Conservation (phyloP, 306 rosid species). For the Lathyrus sativus region DNA sequence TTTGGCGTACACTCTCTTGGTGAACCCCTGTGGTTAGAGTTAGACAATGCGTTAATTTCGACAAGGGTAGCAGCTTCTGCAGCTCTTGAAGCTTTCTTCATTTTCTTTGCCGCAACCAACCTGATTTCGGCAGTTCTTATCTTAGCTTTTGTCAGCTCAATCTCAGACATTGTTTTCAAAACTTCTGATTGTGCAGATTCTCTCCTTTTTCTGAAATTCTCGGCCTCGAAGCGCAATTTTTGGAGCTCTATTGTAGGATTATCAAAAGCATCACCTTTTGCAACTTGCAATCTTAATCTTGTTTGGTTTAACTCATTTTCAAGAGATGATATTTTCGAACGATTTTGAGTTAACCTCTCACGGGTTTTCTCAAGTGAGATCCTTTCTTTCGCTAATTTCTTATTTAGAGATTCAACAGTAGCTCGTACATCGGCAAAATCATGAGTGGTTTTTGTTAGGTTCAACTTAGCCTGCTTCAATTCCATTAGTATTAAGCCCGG, state of each 20-base stretch:
- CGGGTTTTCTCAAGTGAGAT: constrained; percentile 70
- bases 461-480: constrained; percentile 85
- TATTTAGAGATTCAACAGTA: constrained; percentile 58
- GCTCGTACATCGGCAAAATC: constrained; percentile 74
- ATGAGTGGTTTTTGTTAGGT: constrained; percentile 67
- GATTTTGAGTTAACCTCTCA: constrained; percentile 62
- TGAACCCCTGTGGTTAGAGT: constrained; percentile 37
- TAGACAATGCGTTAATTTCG: constrained; percentile 66
- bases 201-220: constrained; percentile 63
- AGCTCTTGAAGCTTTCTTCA: constrained; percentile 88
- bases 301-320: constrained; percentile 78
- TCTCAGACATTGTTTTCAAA: constrained; percentile 61
- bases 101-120: constrained; percentile 81
- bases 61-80: constrained; percentile 71
- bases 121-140: constrained; percentile 75
- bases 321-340: constrained; percentile 63
- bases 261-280: constrained; percentile 53
- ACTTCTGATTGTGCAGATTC: constrained; percentile 71
- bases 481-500: constrained; percentile 57
- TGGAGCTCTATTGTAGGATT: constrained; percentile 69
- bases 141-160: constrained; percentile 67
- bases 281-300: constrained; percentile 56
- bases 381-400: constrained; percentile 79
- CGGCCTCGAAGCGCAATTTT: constrained; percentile 61
- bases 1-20: constrained; percentile 9